Conservation (phyloP, 2,329 filamentous ascomycete genomes). For the Curvularia spicifera region DNA sequence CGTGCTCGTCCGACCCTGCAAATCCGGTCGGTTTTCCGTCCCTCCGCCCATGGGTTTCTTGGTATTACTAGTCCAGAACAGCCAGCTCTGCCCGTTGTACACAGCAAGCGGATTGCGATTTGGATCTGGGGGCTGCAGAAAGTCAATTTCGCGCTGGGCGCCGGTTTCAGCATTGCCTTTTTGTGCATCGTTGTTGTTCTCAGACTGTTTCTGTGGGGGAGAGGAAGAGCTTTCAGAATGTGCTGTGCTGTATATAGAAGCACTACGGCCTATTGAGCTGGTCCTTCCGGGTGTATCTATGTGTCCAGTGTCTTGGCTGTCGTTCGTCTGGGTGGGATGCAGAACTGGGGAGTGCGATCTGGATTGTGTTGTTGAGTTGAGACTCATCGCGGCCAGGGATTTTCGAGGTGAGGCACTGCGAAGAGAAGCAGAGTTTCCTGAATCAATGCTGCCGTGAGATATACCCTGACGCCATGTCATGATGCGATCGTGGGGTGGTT, state of each 20-base stretch:
- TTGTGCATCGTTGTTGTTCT: neutral
- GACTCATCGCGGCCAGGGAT: conserved; percentile 38
- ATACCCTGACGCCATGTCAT: conserved; percentile 84
- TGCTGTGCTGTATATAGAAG: conserved; percentile 17
- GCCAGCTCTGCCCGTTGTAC: conserved; percentile 59
- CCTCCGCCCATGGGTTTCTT: conserved; percentile 6
- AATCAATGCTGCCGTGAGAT: conserved; percentile 59
- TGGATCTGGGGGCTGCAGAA: conserved; percentile 18
- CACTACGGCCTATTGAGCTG: conserved; percentile 17
- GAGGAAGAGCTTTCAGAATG: conserved; percentile 18
- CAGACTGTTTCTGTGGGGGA: conserved; percentile 9
- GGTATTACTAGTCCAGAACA: conserved; percentile 58
- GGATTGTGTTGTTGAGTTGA: conserved; percentile 16
- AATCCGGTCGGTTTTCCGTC: conserved; percentile 34
- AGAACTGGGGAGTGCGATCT: conserved; percentile 27
- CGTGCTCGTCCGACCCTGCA: conserved; percentile 52
- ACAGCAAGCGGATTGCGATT: conserved; percentile 60
- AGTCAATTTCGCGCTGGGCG: conserved; percentile 17
- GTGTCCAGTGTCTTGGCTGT: conserved; percentile 24
- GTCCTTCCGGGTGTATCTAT: conserved; percentile 32
- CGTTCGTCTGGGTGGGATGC: conserved; percentile 17
- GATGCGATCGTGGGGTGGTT: conserved; percentile 74
- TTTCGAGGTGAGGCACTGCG: conserved; percentile 60
- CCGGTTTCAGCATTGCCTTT: too few relatives aligned
- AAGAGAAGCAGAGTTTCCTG: conserved; percentile 27